Evolutionary conservation across 345 rosid species (phyloP).

Genomic region (Eucalyptus erythrocorys): DNA sequence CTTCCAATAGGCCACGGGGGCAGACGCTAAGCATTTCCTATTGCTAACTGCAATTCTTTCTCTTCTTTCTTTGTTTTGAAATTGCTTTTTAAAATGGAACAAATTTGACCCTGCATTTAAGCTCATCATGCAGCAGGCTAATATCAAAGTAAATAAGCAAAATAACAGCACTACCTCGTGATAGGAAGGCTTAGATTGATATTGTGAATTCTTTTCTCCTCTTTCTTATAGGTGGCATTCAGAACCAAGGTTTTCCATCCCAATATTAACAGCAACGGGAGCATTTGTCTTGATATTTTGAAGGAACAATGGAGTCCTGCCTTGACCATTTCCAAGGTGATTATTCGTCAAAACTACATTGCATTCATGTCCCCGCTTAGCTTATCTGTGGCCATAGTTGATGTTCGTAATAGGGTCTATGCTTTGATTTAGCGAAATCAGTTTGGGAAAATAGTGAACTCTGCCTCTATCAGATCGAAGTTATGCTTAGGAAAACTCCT

Average conservation of each 20-base stretch:
- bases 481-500: neutral
- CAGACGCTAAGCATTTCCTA: neutral
- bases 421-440: neutral
- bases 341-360: neutral
- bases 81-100: neutral
- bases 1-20: neutral
- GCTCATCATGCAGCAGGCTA: neutral
- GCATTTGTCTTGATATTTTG: slow-evolving; percentile 95
- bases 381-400: neutral
- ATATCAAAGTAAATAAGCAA: neutral
- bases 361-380: neutral
- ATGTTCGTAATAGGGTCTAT: neutral
- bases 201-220: neutral
- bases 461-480: neutral
- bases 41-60: neutral
- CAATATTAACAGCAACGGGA: slow-evolving; percentile 90
- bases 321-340: slow-evolving; percentile 85
- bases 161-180: neutral
- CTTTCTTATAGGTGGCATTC: slow-evolving; percentile 61
- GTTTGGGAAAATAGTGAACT: neutral
- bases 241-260: slow-evolving; percentile 95
- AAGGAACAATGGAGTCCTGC: slow-evolving; percentile 99
- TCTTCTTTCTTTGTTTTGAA: neutral
- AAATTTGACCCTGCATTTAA: neutral
- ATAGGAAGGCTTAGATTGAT: neutral